A percentile compares a stretch with the other conserved stretches of the same genome.
phyloP scores from a whole-genome alignment of 179 eudicot genomes.

The Carnegiea gigantea region DNA sequence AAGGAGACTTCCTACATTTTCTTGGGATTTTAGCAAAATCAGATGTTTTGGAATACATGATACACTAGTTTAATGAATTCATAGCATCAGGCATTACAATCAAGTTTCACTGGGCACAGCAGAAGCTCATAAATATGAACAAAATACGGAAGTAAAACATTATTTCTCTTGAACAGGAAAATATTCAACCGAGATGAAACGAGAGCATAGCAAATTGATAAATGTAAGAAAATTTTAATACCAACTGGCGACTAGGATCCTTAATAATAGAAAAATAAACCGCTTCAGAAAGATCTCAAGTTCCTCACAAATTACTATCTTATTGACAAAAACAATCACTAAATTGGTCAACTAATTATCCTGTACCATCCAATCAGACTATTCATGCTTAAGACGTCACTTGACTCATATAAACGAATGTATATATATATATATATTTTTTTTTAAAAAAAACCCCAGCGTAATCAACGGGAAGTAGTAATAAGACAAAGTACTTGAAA shows the following conservation, averaged over 20 bases:
- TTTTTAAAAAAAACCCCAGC: neutral
- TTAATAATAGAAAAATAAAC: constrained; percentile 5
- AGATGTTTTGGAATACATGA: neutral
- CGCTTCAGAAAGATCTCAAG: neutral
- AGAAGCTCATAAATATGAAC: neutral
- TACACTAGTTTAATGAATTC: neutral
- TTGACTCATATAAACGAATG: neutral
- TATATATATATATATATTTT: too few species aligned
- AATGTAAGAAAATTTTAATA: neutral
- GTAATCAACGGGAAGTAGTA: neutral
- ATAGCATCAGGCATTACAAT: neutral
- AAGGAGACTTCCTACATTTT: neutral
- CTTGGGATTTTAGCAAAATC: neutral
- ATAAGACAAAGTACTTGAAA: neutral
- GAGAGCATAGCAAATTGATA: constrained; percentile 8
- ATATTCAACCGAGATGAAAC: constrained; percentile 4
- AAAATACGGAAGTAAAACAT: neutral
- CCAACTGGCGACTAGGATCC: neutral
- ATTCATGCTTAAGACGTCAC: constrained; percentile 8
- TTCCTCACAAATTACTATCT: neutral
- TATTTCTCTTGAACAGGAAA: neutral
- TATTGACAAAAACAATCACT: constrained; percentile 5
- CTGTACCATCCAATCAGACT: constrained; percentile 15
- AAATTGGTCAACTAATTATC: constrained; percentile 21
- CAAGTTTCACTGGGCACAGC: too few species aligned